phyloP scores from a whole-genome alignment of 1,284 basidiomycete genomes.

The Trametes pubescens region DNA sequence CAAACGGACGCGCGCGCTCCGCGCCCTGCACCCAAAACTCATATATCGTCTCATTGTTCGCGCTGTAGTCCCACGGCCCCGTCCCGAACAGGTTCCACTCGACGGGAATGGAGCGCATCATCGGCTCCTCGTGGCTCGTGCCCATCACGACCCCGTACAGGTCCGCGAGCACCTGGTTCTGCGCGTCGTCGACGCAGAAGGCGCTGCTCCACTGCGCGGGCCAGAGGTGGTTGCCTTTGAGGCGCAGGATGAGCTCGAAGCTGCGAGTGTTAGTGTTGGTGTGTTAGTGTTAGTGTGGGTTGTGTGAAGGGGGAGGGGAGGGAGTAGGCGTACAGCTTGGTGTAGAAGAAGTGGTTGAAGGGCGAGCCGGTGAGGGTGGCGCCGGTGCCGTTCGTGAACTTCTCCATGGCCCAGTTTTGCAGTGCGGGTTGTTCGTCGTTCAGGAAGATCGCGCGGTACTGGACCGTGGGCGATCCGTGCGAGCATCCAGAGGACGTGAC shows the following conservation, averaged over 20 bases:
- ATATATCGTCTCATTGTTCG: conserved; percentile 59
- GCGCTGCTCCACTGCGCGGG: conserved; percentile 56
- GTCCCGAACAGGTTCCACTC: conserved; percentile 64
- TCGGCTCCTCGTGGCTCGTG: conserved; percentile 73
- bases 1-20: conserved; percentile 61
- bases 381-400: conserved; percentile 73
- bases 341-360: conserved; percentile 74
- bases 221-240: conserved; percentile 79
- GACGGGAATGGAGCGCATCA: conserved; percentile 68
- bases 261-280: conserved; percentile 42
- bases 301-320: background rate
- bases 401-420: conserved; percentile 65
- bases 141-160: conserved; percentile 78
- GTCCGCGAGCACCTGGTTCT: conserved; percentile 72
- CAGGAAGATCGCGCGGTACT: conserved; percentile 74
- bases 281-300: background rate
- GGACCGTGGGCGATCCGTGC: conserved; percentile 73
- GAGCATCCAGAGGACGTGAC: conserved; percentile 60
- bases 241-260: conserved; percentile 71
- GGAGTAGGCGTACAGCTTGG: conserved; percentile 55
- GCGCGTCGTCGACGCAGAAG: conserved; percentile 71
- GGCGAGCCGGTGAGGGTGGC: conserved; percentile 57
- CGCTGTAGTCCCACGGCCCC: conserved; percentile 68
- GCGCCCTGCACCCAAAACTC: conserved; percentile 68
- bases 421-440: conserved; percentile 50